phyloP scores from a whole-genome alignment of 75 land plant species.

The Chamaecyparis obtusa region DNA sequence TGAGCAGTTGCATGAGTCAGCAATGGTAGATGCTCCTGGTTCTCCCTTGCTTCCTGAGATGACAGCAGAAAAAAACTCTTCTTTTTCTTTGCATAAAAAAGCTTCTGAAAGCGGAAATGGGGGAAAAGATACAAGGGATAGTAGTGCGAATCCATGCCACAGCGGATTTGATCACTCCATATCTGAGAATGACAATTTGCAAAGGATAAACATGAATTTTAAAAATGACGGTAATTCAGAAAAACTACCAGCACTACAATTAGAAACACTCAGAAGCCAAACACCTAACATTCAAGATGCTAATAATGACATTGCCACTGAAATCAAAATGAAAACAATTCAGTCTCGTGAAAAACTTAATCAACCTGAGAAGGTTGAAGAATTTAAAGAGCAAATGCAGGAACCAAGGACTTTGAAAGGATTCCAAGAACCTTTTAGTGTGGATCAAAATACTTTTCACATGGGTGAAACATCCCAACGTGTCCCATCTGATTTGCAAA shows the following conservation, averaged over 20 bases:
- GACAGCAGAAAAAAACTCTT: not conserved
- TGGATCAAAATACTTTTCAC: not conserved
- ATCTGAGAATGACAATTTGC: not conserved
- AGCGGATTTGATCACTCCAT: not conserved
- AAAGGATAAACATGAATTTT: not conserved
- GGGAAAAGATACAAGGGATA: not conserved
- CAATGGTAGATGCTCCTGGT: not conserved
- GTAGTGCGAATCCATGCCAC: not conserved
- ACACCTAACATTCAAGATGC: conserved; percentile 6
- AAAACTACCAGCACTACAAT: not conserved
- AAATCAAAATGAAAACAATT: not conserved
- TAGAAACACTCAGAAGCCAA: not conserved
- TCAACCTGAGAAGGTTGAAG: not conserved
- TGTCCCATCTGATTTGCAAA: not conserved
- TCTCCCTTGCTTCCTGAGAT: not conserved
- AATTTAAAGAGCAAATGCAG: not conserved
- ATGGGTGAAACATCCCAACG: conserved; percentile 2
- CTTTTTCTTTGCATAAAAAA: not conserved
- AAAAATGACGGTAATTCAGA: not conserved
- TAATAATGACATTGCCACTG: not conserved
- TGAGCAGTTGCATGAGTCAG: conserved; percentile 12
- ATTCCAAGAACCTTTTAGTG: not conserved
- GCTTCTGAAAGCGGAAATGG: not conserved
- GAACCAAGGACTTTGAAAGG: not conserved
- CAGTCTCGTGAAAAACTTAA: not conserved